Conservation (phyloP, 2,329 filamentous ascomycete species). For the Pochonia chlamydosporia region DNA sequence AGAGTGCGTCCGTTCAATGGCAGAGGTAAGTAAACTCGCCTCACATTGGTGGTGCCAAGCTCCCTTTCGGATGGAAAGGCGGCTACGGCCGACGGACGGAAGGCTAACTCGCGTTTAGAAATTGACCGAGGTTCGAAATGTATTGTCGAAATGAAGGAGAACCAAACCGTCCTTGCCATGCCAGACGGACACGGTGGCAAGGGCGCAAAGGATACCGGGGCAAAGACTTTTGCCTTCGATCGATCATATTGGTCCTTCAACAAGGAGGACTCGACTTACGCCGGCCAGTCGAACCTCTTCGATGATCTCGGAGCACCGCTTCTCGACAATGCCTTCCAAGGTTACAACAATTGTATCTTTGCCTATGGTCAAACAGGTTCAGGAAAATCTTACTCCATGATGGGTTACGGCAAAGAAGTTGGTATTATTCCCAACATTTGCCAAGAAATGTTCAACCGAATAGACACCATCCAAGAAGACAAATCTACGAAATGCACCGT, state of each 20-base stretch:
- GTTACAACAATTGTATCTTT: constrained; percentile 99
- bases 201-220: constrained; percentile 61
- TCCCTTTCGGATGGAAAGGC: background rate
- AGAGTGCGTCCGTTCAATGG: constrained; percentile 91
- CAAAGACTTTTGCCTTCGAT: constrained; percentile 92
- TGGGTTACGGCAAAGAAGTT: constrained; percentile 94
- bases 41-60: background rate
- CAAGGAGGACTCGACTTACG: constrained; percentile 73
- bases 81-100: background rate
- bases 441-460: constrained; percentile 93
- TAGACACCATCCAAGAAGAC: constrained; percentile 64
- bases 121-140: constrained; percentile 88
- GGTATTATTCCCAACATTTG: constrained; percentile 97
- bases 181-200: constrained; percentile 61
- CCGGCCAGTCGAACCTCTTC: constrained; percentile 85
- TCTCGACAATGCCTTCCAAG: constrained; percentile 95
- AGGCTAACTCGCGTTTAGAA: constrained; percentile 48
- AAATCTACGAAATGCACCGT: constrained; percentile 82
- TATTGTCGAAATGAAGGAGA: constrained; percentile 93
- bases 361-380: constrained; percentile 98
- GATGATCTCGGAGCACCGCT: constrained; percentile 82
- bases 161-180: constrained; percentile 79
- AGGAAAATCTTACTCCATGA: constrained; percentile 99
- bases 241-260: constrained; percentile 98
- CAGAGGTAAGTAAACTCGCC: constrained; percentile 58